Conservation (phyloP, 2,329 filamentous ascomycete species). For the Aspergillus aculeatinus region DNA sequence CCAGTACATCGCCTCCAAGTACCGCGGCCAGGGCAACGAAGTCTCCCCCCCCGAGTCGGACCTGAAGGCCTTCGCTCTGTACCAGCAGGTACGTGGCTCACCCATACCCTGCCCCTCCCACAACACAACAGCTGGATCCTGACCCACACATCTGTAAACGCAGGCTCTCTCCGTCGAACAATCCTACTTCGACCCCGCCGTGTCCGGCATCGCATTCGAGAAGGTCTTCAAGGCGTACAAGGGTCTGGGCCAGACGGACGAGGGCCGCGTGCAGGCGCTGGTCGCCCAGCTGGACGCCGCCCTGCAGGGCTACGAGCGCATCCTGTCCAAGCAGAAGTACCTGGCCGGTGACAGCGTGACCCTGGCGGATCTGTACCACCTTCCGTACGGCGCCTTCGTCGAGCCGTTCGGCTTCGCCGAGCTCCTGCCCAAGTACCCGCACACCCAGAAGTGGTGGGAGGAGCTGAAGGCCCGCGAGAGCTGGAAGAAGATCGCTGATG, state of each 20-base stretch:
- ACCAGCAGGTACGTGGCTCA: slow-evolving; percentile 21
- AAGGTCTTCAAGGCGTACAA: slow-evolving; percentile 18
- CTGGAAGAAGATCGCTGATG: slow-evolving; percentile 10
- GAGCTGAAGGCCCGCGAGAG: slow-evolving; percentile 14
- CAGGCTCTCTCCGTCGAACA: slow-evolving; percentile 30
- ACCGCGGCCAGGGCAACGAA: slow-evolving; percentile 15
- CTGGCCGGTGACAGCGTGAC: slow-evolving; percentile 21
- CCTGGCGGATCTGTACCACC: slow-evolving; percentile 15
- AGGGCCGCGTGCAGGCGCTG: slow-evolving; percentile 12
- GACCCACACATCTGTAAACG: slow-evolving; percentile 8
- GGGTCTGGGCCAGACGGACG: slow-evolving; percentile 14
- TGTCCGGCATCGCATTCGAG: slow-evolving; percentile 15
- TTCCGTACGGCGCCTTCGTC: slow-evolving; percentile 14
- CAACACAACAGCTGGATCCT: background rate
- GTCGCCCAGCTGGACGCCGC: slow-evolving; percentile 10
- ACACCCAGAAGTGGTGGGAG: slow-evolving; percentile 17
- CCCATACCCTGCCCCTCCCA: background rate
- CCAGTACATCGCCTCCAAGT: slow-evolving; percentile 30
- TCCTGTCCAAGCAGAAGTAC: slow-evolving; percentile 22
- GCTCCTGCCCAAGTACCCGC: slow-evolving; percentile 14
- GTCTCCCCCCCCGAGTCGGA: slow-evolving; percentile 15
- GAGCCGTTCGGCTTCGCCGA: slow-evolving; percentile 16
- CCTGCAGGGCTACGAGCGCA: slow-evolving; percentile 19
- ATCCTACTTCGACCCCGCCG: slow-evolving; percentile 23
- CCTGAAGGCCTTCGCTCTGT: slow-evolving; percentile 24